Base-by-base conservation (phyloP, 805 yeast species). In the Barnettozyma botsteinii region DNA sequence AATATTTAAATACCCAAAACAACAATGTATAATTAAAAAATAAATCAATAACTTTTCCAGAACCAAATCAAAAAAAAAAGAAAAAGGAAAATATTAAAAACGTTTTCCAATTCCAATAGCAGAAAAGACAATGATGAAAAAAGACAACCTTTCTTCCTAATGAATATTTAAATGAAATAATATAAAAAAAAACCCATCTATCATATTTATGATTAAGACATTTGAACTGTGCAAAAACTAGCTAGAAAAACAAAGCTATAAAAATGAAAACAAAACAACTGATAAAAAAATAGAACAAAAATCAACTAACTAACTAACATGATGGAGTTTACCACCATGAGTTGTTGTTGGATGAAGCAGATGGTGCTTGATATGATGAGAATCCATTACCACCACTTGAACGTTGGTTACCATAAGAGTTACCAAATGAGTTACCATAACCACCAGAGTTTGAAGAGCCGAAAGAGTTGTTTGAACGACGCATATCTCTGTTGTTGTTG, bases 401-500 rank as follows among this genome's bases (percentile, higher is more conserved):
- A 30, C 39, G 39, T 44, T 45, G 54, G 47, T 53, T 55, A 46
- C 57, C 56, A 34, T 44, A 50, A 32, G 48, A 40, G 24, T 37
- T 38, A 13, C 41, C 47, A 25, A 44, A 35, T 23, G 39, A 34
- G n/a, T 41, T 37, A 33, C 44, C 26, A 28, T 30, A 23, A 29
- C 37, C 20, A n/a, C 27, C n/a, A 20, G 34, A 26, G 38, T 44
- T 42, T 18, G 38, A 19, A 18, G 35, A 42, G 36, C 44, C 41
- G 18, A 28, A 34, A 7, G 33, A n/a, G 24, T 34, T 31, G 57
- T 45, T 61, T 62, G 48, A 29, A 37, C 71, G 71, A 63, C 80
- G 73, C 70, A 62, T 71, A 58, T 75, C 80, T 51, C 77, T 71
- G 49, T 61, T 65, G 46, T 60, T 62, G 46, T 49, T 55, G 49